Evolutionary conservation across 1,139 yeast species (phyloP), one percentile per base, ranked within the genome.

Genomic region (Yamadazyma pseudoaaseri): DNA sequence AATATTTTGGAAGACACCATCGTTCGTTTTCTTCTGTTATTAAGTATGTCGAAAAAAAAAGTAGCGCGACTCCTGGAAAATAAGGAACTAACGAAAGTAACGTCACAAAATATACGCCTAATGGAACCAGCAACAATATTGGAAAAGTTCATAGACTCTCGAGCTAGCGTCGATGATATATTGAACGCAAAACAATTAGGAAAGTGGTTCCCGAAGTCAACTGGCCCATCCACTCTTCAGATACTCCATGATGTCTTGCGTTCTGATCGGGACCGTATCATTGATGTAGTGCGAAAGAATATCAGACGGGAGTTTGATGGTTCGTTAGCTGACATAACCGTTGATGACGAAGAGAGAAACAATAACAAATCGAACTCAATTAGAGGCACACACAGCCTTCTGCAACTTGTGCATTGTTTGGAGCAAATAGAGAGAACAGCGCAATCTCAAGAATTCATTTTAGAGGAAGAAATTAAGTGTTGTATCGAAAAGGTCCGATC

Each of bases 251-350:
- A 27, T n/a, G 16, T 20, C 11, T 30, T 45, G 8, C 31, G 27
- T 13, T 26, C 38, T n/a, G 64, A 60, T 37, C 44, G 66, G 35
- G 26, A 39, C 2, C 26, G 29, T 3, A 23, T 30, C 14, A 13
- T 50, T 3, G 33, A 43, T 3, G 34, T 31, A 3, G 44, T 60
- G 1, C 35, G 39, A n/a, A 20, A 29, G 0, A 44, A 47, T 20
- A 54, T 62, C 3, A 34, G 41, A 3, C 14, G 42, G 1, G 44
- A 48, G 21, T 60, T 61, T 31, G 38, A 57, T 15, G 38, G 57
- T 4, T 65, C 70, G 1, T 32, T 58, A 7, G 37, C 43, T 27
- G 41, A 36, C 20, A 30, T 38, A 9, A 4, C 27, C 14, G 7
- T n/a, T 9, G 20, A 21, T 14, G 20, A 33, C 13, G 34, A 33